Conservation (phyloP, 1,139 yeast genomes). For the Pichia sp. region DNA sequence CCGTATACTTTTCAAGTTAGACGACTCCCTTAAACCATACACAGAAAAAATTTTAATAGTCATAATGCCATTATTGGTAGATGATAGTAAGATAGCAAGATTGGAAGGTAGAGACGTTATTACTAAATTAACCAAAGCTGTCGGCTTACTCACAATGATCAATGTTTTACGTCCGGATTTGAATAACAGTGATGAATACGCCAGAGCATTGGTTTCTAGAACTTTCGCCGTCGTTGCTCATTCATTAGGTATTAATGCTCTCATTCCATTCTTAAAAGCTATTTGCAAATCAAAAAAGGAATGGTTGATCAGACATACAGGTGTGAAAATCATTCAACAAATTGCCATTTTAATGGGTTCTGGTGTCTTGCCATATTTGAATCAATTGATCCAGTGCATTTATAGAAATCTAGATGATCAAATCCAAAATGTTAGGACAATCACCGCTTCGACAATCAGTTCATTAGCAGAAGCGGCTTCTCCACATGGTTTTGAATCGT, state of each 20-base stretch:
- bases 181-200: conserved; percentile 79
- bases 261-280: conserved; percentile 81
- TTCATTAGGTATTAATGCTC: conserved; percentile 67
- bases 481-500: conserved; percentile 91
- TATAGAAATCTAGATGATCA: conserved; percentile 68
- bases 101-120: conserved; percentile 80
- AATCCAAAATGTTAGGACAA: conserved; percentile 60
- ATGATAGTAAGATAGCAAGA: conserved; percentile 72
- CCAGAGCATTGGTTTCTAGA: conserved; percentile 74
- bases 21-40: conserved; percentile 66
- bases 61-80: conserved; percentile 75
- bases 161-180: conserved; percentile 78
- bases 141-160: conserved; percentile 79
- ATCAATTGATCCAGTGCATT: conserved; percentile 62
- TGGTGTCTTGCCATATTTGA: conserved; percentile 73
- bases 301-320: conserved; percentile 90
- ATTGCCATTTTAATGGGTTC: conserved; percentile 68
- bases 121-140: conserved; percentile 72
- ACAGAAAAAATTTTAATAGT: conserved; percentile 73
- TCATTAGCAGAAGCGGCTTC: conserved; percentile 81
- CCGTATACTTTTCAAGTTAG: conserved; percentile 63
- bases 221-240: conserved; percentile 85
- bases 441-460: conserved; percentile 71
- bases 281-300: conserved; percentile 76
- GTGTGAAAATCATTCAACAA: conserved; percentile 76